Conservation (phyloP, 140 eudicot genomes). For the Cichorium intybus region DNA sequence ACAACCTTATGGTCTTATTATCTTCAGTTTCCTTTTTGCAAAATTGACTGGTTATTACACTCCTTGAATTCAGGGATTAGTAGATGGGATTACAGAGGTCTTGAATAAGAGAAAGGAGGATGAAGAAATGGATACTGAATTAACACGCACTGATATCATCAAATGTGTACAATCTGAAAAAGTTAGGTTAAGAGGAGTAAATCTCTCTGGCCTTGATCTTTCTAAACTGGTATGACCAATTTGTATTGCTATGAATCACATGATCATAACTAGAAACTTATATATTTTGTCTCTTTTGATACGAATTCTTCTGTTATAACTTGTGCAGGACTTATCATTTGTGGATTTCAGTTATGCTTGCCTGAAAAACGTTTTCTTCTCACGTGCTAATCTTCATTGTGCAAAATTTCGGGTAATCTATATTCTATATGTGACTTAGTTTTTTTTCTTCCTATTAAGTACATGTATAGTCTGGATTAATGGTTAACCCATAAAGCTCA, state of each 20-base stretch:
- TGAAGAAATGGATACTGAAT: slow-evolving; percentile 68
- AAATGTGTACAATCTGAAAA: slow-evolving; percentile 89
- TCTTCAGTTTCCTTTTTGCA: not conserved
- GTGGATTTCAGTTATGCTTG: slow-evolving; percentile 96
- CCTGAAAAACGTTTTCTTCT: slow-evolving; percentile 81
- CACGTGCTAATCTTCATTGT: slow-evolving; percentile 93
- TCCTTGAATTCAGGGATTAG: slow-evolving; percentile 55
- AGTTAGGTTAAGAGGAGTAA: slow-evolving; percentile 86
- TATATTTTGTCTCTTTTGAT: not conserved
- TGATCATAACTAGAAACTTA: not conserved
- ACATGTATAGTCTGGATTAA: not conserved
- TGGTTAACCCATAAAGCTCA: no score
- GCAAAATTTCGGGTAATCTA: slow-evolving; percentile 84
- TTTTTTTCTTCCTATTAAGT: not conserved
- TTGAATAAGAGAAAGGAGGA: slow-evolving; percentile 60
- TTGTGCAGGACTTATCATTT: slow-evolving; percentile 78
- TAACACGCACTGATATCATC: slow-evolving; percentile 85
- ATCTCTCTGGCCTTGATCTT: slow-evolving; percentile 94
- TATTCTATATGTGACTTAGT: slow-evolving; percentile 6
- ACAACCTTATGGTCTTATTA: not conserved
- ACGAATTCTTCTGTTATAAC: not conserved
- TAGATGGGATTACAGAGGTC: slow-evolving; percentile 59
- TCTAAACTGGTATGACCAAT: slow-evolving; percentile 72
- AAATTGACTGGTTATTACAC: slow-evolving; percentile 2
- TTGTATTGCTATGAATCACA: not conserved